These are phyloP conservation scores for Colletotrichum caudatum DNA, from an alignment of 2,329 filamentous ascomycete genomes.

Conservation along the genomic window DNA sequence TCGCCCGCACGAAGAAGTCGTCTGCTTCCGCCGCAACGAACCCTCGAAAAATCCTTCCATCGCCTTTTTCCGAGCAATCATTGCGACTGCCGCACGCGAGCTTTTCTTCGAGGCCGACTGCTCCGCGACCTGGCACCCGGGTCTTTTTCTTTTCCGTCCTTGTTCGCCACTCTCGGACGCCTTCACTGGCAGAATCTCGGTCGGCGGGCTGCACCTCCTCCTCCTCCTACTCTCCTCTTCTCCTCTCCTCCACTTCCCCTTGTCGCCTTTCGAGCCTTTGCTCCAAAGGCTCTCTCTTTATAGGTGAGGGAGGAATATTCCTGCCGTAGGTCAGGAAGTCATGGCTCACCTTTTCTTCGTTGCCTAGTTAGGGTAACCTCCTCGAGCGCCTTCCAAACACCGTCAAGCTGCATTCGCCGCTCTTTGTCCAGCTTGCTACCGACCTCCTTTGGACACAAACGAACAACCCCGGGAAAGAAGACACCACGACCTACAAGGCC, in stretches of 20 bases:
- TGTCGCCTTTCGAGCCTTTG: slow-evolving; percentile 3
- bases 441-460: slow-evolving; percentile 54
- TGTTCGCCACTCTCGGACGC: slow-evolving; percentile 61
- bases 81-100: slow-evolving; percentile 43
- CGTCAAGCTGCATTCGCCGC: slow-evolving; percentile 79
- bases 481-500: slow-evolving; percentile 43
- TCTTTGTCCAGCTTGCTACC: slow-evolving; percentile 71
- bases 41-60: slow-evolving; percentile 40
- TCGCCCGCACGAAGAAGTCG: slow-evolving; percentile 52
- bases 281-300: slow-evolving; percentile 19
- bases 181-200: slow-evolving; percentile 67
- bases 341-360: slow-evolving; percentile 37
- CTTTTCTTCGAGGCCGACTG: slow-evolving; percentile 51
- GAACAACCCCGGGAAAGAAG: slow-evolving; percentile 37
- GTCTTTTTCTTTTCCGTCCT: slow-evolving; percentile 11
- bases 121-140: slow-evolving; percentile 51
- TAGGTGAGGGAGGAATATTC: slow-evolving; percentile 41
- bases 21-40: slow-evolving; percentile 46
- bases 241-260: not conserved
- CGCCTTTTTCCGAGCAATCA: slow-evolving; percentile 42
- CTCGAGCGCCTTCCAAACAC: slow-evolving; percentile 44
- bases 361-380: slow-evolving; percentile 22
- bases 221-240: slow-evolving; percentile 7
- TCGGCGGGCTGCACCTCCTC: slow-evolving; percentile 38
- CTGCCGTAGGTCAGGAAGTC: slow-evolving; percentile 38